Conservation (phyloP, 352 stramenopile genomes). For the Phytophthora ramorum region DNA sequence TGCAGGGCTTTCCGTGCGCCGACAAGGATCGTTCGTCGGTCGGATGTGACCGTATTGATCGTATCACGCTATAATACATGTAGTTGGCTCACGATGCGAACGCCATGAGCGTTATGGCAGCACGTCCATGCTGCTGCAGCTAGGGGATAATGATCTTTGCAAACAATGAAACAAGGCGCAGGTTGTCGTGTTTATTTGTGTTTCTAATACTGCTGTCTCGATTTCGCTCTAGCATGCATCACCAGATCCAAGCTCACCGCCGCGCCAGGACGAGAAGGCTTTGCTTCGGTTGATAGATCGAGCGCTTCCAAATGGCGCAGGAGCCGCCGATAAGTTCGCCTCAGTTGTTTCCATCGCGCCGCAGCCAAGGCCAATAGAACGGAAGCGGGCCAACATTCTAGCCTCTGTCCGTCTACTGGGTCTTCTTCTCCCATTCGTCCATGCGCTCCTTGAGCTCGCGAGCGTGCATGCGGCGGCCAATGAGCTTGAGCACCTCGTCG, state of each 20-base stretch:
- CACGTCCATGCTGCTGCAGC: too few relatives aligned
- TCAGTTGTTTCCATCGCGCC: constrained; percentile 6
- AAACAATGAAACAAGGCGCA: constrained; percentile 28
- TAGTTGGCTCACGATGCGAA: too few relatives aligned
- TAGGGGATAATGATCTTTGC: too few relatives aligned
- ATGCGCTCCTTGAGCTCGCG: constrained; percentile 78
- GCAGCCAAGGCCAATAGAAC: constrained; percentile 20
- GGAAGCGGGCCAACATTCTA: constrained; percentile 24
- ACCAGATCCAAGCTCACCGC: constrained; percentile 17
- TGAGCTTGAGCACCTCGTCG: constrained; percentile 95
- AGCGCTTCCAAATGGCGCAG: constrained; percentile 19
- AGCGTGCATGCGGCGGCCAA: constrained; percentile 84
- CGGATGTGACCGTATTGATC: too few relatives aligned
- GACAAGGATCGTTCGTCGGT: too few relatives aligned
- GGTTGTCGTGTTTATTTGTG: constrained; percentile 31
- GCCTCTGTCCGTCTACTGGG: constrained; percentile 37
- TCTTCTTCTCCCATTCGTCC: constrained; percentile 60
- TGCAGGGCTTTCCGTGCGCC: too few relatives aligned
- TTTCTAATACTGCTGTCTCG: constrained; percentile 43
- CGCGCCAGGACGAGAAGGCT: constrained; percentile 16
- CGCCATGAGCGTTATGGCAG: too few relatives aligned
- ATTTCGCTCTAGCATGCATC: constrained; percentile 28
- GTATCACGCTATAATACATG: too few relatives aligned
- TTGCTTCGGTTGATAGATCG: constrained; percentile 17
- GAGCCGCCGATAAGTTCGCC: constrained; percentile 5